A percentile compares a stretch with the other conserved stretches of the same genome.
Evolutionary conservation across 2,329 filamentous ascomycete genomes (phyloP).

Genomic region (Coniochaeta sp.): DNA sequence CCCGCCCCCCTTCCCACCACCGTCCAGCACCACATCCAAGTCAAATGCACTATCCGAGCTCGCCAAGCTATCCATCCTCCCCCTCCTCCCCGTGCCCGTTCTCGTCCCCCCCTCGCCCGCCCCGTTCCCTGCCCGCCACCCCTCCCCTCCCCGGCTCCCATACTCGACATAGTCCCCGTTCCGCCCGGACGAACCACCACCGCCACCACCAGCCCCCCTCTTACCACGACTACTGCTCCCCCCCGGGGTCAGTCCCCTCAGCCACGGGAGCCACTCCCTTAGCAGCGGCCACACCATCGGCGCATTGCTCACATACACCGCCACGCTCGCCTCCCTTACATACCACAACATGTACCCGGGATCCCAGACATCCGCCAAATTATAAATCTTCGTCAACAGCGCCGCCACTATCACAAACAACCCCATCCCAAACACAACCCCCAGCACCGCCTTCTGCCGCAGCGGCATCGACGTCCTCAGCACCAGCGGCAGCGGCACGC

Average conservation of each 20-base stretch:
- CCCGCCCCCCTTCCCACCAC: not conserved
- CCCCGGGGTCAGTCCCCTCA: not conserved
- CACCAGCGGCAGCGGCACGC: constrained; percentile 39
- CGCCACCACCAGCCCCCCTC: not conserved
- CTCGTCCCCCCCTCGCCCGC: not conserved
- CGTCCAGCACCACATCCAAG: not conserved
- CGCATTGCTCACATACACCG: constrained; percentile 45
- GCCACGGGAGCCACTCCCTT: constrained; percentile 13
- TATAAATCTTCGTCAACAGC: constrained; percentile 38
- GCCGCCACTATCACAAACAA: constrained; percentile 36
- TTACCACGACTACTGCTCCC: not conserved
- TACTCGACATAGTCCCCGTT: not conserved
- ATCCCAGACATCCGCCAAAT: constrained; percentile 22
- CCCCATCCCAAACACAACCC: constrained; percentile 41
- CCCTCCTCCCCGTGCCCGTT: not conserved
- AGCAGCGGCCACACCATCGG: constrained; percentile 46
- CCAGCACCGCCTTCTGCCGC: constrained; percentile 36
- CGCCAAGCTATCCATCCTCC: not conserved
- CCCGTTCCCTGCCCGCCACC: not conserved
- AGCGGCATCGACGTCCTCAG: constrained; percentile 29
- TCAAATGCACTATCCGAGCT: constrained; percentile 1
- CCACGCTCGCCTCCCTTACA: constrained; percentile 43
- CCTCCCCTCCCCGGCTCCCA: not conserved
- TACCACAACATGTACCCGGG: constrained; percentile 42
- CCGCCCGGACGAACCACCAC: not conserved